Base-by-base conservation (phyloP, 768 basidiomycete species). In the Rhizopogon vesiculosus region DNA sequence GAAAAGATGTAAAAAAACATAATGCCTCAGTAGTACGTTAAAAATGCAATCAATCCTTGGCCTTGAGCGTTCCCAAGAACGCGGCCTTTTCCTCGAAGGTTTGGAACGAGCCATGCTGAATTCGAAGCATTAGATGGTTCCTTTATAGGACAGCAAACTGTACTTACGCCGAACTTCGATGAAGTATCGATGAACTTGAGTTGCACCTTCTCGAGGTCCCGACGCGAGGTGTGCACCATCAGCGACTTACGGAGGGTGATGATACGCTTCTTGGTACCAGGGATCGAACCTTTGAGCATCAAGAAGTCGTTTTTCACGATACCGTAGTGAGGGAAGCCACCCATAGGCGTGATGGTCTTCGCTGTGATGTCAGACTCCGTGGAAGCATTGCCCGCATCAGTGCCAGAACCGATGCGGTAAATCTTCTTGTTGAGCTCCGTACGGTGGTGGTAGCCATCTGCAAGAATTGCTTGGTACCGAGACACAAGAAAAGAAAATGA, bases 161-260 rank as follows among this genome's bases (percentile, higher is more conserved):
- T 16, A 81, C 87, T 63, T 84, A 91, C 90, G 64, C 95, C 93
- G 76, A 93, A 94, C 76, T 97, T 97, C 74, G 92, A 95, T 42
- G 93, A 91, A 35, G 96, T 98, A 70, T 96, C 94, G 83, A 98
- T 96, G 80, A 95, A 98, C 77, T 96, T 98, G 83, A 97, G 89
- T 59, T 88, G 83, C 59, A 97, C 90, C 80, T 98, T 95, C 84
- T 99, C 97, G 70, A 98, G 84, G 75, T 98, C 93, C 75, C 87
- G 84, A 69, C 94, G 90, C 60, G 89, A 91, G 42, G 96, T 96
- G 81, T 95, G 95, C 55, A 91, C 86, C 89, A 94, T 91, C 71
- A 98, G 85, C 22, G 93, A 93, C 72, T 98, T 97, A 71, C 97
- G 91, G 72, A 99, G 85, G 58, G 95, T 98, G 70, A 98, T 82